These are phyloP conservation scores for Tetragonia tetragonoides DNA, from an alignment of 148 eudicot species.

Conservation along the genomic window DNA sequence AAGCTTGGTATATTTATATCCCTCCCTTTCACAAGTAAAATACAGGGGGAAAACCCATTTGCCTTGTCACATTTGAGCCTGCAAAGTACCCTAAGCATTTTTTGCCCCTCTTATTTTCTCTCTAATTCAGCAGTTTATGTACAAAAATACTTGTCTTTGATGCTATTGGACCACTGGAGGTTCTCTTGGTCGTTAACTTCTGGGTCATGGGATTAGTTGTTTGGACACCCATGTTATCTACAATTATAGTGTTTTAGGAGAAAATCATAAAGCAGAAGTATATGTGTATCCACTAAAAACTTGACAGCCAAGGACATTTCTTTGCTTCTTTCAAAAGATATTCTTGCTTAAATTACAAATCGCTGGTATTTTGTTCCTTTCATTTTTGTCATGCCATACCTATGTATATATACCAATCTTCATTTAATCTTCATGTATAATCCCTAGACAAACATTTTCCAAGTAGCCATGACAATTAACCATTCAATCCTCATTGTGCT, in stretches of 20 bases:
- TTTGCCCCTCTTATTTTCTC: not conserved
- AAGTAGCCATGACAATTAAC: conserved; percentile 18
- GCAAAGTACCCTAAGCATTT: too few species aligned
- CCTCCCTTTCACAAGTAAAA: not conserved
- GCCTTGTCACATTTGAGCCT: not conserved
- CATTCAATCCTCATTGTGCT: conserved; percentile 2
- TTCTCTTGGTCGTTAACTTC: too few species aligned
- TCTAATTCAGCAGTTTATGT: not conserved
- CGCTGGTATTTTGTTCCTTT: conserved; percentile 21
- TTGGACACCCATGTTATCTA: too few species aligned
- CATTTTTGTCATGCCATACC: conserved; percentile 25
- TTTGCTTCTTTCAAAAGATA: conserved; percentile 68
- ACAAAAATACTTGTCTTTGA: too few species aligned
- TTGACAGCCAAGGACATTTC: conserved; percentile 21
- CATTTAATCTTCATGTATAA: not conserved
- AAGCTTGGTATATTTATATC: conserved; percentile 5
- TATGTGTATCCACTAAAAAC: too few species aligned
- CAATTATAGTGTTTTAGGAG: too few species aligned
- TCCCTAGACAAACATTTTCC: not conserved
- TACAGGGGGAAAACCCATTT: not conserved
- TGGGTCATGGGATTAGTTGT: too few species aligned
- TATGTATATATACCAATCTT: conserved; percentile 30
- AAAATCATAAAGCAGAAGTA: too few species aligned
- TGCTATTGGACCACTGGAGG: too few species aligned
- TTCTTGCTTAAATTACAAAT: conserved; percentile 43